Evolutionary conservation across 1,284 basidiomycete genomes (phyloP).

Genomic region (Moesziomyces sp.): DNA sequence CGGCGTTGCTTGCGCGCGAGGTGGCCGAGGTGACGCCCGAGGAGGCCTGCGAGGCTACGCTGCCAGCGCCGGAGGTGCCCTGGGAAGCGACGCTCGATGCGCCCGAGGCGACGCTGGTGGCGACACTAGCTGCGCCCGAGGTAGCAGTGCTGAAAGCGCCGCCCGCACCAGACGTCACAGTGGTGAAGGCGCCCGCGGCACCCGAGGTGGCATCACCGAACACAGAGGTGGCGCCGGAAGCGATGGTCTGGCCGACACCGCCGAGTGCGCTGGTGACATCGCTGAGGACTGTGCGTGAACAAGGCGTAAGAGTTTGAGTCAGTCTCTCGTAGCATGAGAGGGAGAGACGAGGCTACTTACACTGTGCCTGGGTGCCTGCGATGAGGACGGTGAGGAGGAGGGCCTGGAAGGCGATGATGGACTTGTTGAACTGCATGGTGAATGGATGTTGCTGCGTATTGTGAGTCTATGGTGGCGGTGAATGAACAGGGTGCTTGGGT

Average conservation of each 20-base stretch:
- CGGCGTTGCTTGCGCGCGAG: slow-evolving; percentile 2
- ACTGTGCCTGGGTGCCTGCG: slow-evolving; percentile 25
- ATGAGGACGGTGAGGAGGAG: slow-evolving; percentile 33
- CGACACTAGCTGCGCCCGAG: slow-evolving; percentile 8
- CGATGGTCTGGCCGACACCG: slow-evolving; percentile 1
- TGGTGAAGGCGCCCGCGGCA: slow-evolving; percentile 3
- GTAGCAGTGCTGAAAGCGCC: not conserved
- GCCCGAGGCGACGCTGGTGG: slow-evolving; percentile 3
- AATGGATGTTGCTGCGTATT: not conserved
- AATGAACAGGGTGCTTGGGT: too few relatives aligned
- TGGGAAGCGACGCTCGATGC: not conserved
- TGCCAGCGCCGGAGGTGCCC: not conserved
- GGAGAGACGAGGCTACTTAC: slow-evolving; percentile 14
- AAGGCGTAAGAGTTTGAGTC: not conserved
- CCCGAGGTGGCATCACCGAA: slow-evolving; percentile 11
- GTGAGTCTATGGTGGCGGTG: too few relatives aligned
- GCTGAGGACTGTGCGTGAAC: slow-evolving; percentile 7
- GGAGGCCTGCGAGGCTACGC: not conserved
- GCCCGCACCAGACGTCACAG: slow-evolving; percentile 1
- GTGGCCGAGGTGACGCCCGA: not conserved
- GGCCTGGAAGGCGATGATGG: slow-evolving; percentile 27
- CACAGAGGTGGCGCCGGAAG: slow-evolving; percentile 11
- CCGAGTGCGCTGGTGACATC: slow-evolving; percentile 12
- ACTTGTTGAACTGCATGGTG: slow-evolving; percentile 40
- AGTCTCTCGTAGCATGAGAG: not conserved